These are phyloP conservation scores for Achaetomium macrosporum DNA, from an alignment of 2,329 filamentous ascomycete species.

Conservation along the genomic window DNA sequence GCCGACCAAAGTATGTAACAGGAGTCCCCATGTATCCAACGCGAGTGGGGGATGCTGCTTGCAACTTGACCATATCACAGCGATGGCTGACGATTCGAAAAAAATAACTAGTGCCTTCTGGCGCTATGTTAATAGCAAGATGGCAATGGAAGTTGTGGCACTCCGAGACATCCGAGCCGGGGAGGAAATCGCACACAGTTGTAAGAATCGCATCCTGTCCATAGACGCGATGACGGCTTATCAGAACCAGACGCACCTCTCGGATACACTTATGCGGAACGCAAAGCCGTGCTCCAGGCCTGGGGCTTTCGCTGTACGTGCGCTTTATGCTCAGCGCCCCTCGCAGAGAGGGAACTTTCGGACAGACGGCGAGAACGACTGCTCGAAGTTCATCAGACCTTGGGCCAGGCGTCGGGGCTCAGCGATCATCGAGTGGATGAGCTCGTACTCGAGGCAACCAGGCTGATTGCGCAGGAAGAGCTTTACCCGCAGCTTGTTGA, in stretches of 20 bases:
- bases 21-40: too few relatives aligned
- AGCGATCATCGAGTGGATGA: conserved; percentile 1
- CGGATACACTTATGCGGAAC: conserved; percentile 19
- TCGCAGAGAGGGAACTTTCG: conserved; percentile 9
- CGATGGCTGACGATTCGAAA: too few relatives aligned
- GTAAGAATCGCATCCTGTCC: conserved; percentile 7
- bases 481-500: conserved; percentile 26
- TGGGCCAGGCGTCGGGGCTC: conserved; percentile 8
- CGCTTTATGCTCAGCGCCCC: conserved; percentile 18
- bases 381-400: conserved; percentile 21
- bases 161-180: conserved; percentile 20
- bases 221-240: background rate
- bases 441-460: conserved; percentile 21
- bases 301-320: conserved; percentile 27
- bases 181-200: conserved; percentile 24
- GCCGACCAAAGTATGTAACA: conserved; percentile 23
- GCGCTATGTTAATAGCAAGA: conserved; percentile 17
- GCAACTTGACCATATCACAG: too few relatives aligned
- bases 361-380: conserved; percentile 23
- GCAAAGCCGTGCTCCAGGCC: conserved; percentile 13
- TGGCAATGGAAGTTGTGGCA: conserved; percentile 24
- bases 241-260: conserved; percentile 22
- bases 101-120: conserved; percentile 18
- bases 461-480: conserved; percentile 24
- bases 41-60: too few relatives aligned